Evolutionary conservation across 306 rosid species (phyloP).

Genomic region (Phaseolus lunatus): DNA sequence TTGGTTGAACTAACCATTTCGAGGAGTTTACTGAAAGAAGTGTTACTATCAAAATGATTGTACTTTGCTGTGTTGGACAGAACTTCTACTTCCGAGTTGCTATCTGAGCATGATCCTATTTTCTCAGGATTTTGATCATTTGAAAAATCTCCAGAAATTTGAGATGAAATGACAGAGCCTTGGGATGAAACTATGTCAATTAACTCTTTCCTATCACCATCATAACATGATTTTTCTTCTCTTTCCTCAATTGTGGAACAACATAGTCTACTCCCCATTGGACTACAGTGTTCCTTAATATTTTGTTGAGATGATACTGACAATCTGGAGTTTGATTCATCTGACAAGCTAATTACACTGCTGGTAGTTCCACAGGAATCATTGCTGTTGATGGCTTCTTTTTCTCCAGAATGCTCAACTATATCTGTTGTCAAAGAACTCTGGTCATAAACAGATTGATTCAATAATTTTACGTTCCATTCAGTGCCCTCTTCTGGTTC

Average conservation of each 20-base stretch:
- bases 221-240: slow-evolving; percentile 51
- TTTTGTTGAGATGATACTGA: slow-evolving; percentile 50
- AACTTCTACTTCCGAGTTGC: slow-evolving; percentile 79
- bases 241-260: slow-evolving; percentile 45
- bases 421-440: slow-evolving; percentile 43
- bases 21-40: slow-evolving; percentile 57
- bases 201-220: slow-evolving; percentile 48
- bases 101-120: slow-evolving; percentile 63
- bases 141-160: slow-evolving; percentile 64
- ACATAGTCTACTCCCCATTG: slow-evolving; percentile 17
- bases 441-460: slow-evolving; percentile 45
- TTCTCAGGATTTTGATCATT: slow-evolving; percentile 70
- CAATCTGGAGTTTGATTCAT: slow-evolving; percentile 60
- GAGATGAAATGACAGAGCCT: slow-evolving; percentile 60
- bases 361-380: slow-evolving; percentile 43
- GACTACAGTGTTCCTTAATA: slow-evolving; percentile 32
- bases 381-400: slow-evolving; percentile 45
- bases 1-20: slow-evolving; percentile 59
- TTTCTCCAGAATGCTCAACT: slow-evolving; percentile 49
- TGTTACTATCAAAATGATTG: slow-evolving; percentile 43
- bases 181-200: slow-evolving; percentile 57
- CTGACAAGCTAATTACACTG: slow-evolving; percentile 47
- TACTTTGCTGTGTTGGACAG: slow-evolving; percentile 56
- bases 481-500: slow-evolving; percentile 48
- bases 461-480: slow-evolving; percentile 56